Evolutionary conservation across 805 yeast species (phyloP).

Genomic region (Monosporozyma siamensis): DNA sequence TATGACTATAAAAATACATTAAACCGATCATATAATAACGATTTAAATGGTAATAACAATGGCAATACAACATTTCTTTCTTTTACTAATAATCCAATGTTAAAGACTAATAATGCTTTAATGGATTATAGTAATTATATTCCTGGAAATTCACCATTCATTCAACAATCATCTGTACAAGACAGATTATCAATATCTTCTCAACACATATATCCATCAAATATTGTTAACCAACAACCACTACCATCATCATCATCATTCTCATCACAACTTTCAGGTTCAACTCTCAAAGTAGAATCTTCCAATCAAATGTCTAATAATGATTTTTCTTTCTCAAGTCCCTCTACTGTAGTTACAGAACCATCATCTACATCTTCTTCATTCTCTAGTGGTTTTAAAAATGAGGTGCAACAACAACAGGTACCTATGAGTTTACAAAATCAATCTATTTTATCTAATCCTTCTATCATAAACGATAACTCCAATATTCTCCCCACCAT

Average conservation of each 20-base stretch:
- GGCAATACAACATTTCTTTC: neutral
- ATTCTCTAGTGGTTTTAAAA: too few species aligned
- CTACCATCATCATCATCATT: too few species aligned
- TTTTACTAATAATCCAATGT: neutral
- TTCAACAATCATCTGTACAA: constrained; percentile 5
- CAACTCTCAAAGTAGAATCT: neutral
- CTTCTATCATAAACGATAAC: neutral
- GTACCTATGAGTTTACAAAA: neutral
- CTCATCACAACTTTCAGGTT: neutral
- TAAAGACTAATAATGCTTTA: neutral
- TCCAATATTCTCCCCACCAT: neutral
- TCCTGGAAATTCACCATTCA: constrained; percentile 1
- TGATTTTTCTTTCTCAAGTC: neutral
- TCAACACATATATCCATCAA: constrained; percentile 4
- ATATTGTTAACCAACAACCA: neutral
- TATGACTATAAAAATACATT: neutral
- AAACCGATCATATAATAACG: constrained; percentile 3
- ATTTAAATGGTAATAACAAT: neutral
- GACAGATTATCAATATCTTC: constrained; percentile 6
- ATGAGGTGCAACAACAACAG: neutral
- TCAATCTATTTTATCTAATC: neutral
- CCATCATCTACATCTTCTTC: neutral
- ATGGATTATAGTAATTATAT: constrained; percentile 1
- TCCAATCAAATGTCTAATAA: too few species aligned
- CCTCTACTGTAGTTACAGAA: neutral